Conservation (phyloP, 73 alveolate species). For the Paramecium pentaurelia region DNA sequence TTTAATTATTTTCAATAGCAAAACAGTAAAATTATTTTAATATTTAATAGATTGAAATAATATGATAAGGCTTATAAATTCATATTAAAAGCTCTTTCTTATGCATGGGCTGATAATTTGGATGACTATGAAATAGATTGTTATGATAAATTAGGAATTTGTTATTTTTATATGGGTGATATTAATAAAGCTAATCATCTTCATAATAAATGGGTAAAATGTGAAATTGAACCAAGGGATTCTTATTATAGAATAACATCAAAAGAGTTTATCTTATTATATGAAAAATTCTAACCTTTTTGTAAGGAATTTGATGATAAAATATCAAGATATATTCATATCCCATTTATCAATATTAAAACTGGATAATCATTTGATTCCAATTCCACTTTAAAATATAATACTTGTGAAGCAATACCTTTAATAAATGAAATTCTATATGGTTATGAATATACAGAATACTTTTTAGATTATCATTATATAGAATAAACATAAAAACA, state of each 20-base stretch:
- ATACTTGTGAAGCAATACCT: not conserved
- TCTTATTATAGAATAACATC: conserved; percentile 35
- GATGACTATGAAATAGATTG: conserved; percentile 25
- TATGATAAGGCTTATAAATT: not conserved
- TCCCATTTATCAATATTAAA: not conserved
- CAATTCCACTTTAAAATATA: not conserved
- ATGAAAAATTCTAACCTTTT: not conserved
- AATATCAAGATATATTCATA: not conserved
- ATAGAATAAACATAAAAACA: not conserved
- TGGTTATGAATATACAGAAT: not conserved
- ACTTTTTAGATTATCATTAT: not conserved
- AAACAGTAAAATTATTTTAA: not conserved
- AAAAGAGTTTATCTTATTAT: not conserved
- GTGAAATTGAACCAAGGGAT: not conserved
- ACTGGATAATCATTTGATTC: not conserved
- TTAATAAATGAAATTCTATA: not conserved
- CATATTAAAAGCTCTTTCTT: not conserved
- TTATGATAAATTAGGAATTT: not conserved
- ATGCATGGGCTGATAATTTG: conserved; percentile 12
- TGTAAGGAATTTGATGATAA: not conserved
- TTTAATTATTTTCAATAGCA: not conserved
- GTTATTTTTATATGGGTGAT: not conserved
- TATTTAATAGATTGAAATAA: not conserved
- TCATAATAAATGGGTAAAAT: conserved; percentile 3
- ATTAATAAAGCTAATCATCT: not conserved